Conservation (phyloP, 1,284 basidiomycete genomes). For the Lentinus polychrous region DNA sequence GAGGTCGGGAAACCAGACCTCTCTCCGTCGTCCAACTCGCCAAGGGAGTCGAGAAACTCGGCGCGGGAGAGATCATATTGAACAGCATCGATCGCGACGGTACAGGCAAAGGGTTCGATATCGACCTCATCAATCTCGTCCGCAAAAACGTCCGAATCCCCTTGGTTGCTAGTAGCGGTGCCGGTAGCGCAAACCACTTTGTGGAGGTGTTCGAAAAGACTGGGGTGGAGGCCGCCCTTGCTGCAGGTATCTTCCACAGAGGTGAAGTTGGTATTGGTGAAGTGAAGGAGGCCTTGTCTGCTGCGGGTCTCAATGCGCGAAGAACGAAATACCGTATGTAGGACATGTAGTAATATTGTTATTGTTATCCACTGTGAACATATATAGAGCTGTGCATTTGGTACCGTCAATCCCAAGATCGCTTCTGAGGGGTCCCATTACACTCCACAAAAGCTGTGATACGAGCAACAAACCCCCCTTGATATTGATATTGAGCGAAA, state of each 20-base stretch:
- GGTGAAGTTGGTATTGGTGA: constrained; percentile 73
- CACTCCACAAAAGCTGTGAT: too few relatives aligned
- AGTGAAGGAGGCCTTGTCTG: constrained; percentile 57
- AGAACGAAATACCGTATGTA: constrained; percentile 5
- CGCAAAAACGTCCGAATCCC: constrained; percentile 79
- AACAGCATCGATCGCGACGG: constrained; percentile 98
- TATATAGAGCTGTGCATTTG: not conserved
- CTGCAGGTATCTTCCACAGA: constrained; percentile 97
- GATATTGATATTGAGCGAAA: too few relatives aligned
- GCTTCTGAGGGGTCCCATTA: not conserved
- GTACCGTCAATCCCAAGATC: not conserved
- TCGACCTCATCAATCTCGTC: constrained; percentile 77
- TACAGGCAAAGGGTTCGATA: constrained; percentile 88
- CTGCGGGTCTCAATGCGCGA: constrained; percentile 49
- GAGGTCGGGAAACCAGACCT: constrained; percentile 83
- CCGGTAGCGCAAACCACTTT: constrained; percentile 82
- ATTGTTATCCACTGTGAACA: too few relatives aligned
- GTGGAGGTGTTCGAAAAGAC: constrained; percentile 79
- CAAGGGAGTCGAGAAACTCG: constrained; percentile 80
- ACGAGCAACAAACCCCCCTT: too few relatives aligned
- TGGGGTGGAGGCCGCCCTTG: constrained; percentile 86
- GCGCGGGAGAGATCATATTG: constrained; percentile 92
- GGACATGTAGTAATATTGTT: not conserved
- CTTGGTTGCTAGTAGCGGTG: constrained; percentile 92
- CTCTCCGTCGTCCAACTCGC: constrained; percentile 94